Evolutionary conservation across 1,139 yeast species (phyloP).

Genomic region (Hemisphaericaspora xylofermentans): DNA sequence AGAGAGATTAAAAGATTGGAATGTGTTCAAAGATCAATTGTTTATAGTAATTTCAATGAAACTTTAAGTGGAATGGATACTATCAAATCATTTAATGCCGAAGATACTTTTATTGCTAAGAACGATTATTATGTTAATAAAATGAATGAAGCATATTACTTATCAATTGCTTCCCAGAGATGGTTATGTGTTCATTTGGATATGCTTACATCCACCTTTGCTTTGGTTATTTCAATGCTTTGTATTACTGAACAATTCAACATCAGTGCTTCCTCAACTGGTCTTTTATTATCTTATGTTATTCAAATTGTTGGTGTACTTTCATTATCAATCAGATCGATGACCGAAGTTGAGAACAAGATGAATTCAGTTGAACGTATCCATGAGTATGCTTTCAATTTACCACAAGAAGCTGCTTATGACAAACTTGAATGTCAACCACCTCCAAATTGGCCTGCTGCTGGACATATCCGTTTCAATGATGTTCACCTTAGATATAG

Average conservation of each 20-base stretch:
- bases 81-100: conserved; percentile 38
- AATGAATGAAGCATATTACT: conserved; percentile 46
- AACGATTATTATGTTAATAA: conserved; percentile 37
- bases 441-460: conserved; percentile 77
- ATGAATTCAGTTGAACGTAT: conserved; percentile 50
- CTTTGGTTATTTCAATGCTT: conserved; percentile 39
- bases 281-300: conserved; percentile 43
- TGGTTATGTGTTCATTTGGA: conserved; percentile 47
- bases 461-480: conserved; percentile 74
- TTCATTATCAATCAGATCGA: conserved; percentile 41
- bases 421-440: conserved; percentile 65
- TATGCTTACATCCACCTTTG: conserved; percentile 37
- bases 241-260: conserved; percentile 42
- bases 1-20: conserved; percentile 47
- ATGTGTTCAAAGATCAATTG: conserved; percentile 45
- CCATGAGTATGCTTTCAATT: conserved; percentile 39
- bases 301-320: conserved; percentile 45
- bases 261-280: conserved; percentile 45
- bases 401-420: conserved; percentile 77
- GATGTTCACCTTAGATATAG: conserved; percentile 83
- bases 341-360: conserved; percentile 48
- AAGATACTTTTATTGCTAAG: conserved; percentile 30
- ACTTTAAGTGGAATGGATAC: conserved; percentile 46
- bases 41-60: conserved; percentile 47
- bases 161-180: conserved; percentile 44